Percentiles rank a stretch among this genome's conserved stretches.
phyloP scores from a whole-genome alignment of 805 yeast genomes.

The Ogataea paradorogensis region DNA sequence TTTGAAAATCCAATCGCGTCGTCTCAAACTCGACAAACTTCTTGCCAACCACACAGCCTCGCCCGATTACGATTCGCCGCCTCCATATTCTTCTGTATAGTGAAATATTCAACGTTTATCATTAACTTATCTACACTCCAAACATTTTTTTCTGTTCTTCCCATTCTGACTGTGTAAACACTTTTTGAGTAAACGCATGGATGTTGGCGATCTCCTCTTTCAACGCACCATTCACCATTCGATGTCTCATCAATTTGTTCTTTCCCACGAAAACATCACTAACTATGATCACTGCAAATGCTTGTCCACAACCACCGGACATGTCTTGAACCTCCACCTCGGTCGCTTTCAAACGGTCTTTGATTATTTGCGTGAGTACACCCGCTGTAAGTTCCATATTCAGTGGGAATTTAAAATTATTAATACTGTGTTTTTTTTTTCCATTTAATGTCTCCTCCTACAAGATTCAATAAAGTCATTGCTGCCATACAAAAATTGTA shows the following conservation, averaged over 20 bases:
- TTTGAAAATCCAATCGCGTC: slow-evolving; percentile 24
- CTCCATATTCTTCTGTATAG: slow-evolving; percentile 24
- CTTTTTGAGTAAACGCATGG: slow-evolving; percentile 95
- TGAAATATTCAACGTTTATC: slow-evolving; percentile 2
- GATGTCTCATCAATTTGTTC: slow-evolving; percentile 80
- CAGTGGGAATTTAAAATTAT: background rate
- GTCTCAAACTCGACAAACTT: slow-evolving; percentile 27
- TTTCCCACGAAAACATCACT: slow-evolving; percentile 68
- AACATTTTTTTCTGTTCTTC: slow-evolving; percentile 36
- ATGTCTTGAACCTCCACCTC: slow-evolving; percentile 74
- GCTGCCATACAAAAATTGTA: slow-evolving; percentile 65
- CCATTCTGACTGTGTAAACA: slow-evolving; percentile 90
- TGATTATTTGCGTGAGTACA: slow-evolving; percentile 46
- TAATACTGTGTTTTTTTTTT: background rate
- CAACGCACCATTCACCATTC: slow-evolving; percentile 76
- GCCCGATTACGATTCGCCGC: slow-evolving; percentile 23
- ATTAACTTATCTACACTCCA: slow-evolving; percentile 6
- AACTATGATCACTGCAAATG: slow-evolving; percentile 90
- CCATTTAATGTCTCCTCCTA: slow-evolving; percentile 14
- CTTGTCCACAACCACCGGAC: slow-evolving; percentile 97
- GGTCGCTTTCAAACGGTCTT: slow-evolving; percentile 54
- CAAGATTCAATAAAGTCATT: slow-evolving; percentile 43
- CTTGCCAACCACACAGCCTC: slow-evolving; percentile 16
- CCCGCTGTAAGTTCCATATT: slow-evolving; percentile 32
- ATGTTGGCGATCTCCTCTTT: slow-evolving; percentile 82